Conservation (phyloP, 2,329 filamentous ascomycete species). For the Ustulina deusta region DNA sequence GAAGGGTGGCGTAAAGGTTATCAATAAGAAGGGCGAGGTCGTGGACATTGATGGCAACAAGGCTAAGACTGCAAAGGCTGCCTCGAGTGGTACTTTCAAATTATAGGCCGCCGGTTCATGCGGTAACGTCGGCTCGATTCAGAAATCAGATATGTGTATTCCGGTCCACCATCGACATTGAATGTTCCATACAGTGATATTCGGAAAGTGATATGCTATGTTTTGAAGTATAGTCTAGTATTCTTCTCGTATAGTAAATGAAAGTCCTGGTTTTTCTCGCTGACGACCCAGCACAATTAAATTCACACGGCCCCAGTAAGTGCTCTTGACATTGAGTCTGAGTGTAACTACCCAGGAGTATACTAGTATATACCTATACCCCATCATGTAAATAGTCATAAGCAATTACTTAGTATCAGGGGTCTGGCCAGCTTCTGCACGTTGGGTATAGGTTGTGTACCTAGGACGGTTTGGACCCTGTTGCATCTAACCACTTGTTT, state of each 20-base stretch:
- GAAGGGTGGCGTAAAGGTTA: conserved; percentile 87
- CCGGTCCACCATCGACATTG: not conserved
- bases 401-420: no score
- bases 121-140: not conserved
- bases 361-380: no score
- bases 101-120: conserved; percentile 55
- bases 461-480: no score
- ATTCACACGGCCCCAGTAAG: not conserved
- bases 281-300: not conserved
- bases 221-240: not conserved
- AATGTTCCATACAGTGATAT: not conserved
- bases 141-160: conserved; percentile 12
- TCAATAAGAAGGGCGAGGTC: conserved; percentile 89
- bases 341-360: no score
- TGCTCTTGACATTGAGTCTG: no score
- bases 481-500: no score
- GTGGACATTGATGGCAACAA: conserved; percentile 86
- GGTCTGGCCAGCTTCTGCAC: no score
- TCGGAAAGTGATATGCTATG: not conserved
- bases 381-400: no score
- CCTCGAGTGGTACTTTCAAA: conserved; percentile 71
- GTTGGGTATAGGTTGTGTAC: no score
- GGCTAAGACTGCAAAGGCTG: conserved; percentile 65
- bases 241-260: not conserved
- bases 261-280: not conserved